These are phyloP conservation scores for Aspergillus ellipticus DNA, from an alignment of 495 filamentous ascomycete genomes.

Conservation along the genomic window DNA sequence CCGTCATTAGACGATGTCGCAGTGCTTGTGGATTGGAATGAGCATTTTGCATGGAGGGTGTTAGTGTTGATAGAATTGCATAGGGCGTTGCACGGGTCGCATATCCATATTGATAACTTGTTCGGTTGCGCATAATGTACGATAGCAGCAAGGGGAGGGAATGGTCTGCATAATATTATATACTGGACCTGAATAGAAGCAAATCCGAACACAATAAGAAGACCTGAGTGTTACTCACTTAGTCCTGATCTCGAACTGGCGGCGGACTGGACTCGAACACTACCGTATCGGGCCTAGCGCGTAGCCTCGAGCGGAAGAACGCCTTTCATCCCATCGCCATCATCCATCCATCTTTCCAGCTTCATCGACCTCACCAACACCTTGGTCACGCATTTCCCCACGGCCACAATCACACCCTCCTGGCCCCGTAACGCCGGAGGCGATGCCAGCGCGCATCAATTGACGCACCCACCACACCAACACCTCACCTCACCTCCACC, in stretches of 20 bases:
- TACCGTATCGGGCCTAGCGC: neutral
- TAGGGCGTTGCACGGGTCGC: neutral
- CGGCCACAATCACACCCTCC: neutral
- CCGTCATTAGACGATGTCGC: neutral
- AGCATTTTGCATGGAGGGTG: neutral
- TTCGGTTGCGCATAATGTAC: neutral
- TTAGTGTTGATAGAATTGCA: constrained; percentile 1
- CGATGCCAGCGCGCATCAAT: neutral
- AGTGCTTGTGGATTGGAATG: neutral
- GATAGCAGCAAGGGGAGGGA: neutral
- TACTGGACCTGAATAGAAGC: neutral
- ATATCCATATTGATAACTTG: neutral
- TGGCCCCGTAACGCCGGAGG: neutral
- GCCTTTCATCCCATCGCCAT: neutral
- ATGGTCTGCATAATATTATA: neutral
- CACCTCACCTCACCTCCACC: neutral
- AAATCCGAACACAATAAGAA: neutral
- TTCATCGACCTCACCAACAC: neutral
- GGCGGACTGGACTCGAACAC: neutral
- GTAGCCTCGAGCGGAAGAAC: neutral
- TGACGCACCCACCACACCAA: neutral
- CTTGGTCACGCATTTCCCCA: neutral
- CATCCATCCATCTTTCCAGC: neutral
- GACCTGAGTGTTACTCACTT: neutral
- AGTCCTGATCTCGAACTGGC: neutral